A percentile compares a stretch with the other conserved stretches of the same genome.
Conservation (phyloP, 2,329 filamentous ascomycete species). For the Pyricularia sp. region DNA sequence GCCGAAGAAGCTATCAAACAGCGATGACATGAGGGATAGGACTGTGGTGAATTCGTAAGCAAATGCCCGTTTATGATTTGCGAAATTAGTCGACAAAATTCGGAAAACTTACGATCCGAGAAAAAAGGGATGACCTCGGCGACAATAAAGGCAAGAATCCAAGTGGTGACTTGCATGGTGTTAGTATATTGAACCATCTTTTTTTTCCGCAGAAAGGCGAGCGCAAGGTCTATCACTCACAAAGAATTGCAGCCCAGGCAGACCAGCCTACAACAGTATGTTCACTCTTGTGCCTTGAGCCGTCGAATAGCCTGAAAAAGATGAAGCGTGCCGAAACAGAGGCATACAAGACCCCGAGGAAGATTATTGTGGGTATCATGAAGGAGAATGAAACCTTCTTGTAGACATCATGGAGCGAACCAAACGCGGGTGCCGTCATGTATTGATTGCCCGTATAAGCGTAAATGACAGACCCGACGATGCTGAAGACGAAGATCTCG, state of each 20-base stretch:
- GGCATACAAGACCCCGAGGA: constrained; percentile 83
- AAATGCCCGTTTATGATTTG: not conserved
- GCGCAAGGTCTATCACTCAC: constrained; percentile 25
- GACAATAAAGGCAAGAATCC: constrained; percentile 87
- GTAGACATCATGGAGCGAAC: constrained; percentile 67
- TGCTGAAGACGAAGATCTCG: constrained; percentile 76
- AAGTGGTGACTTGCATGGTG: constrained; percentile 46
- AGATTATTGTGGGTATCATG: constrained; percentile 92
- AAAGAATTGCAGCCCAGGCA: constrained; percentile 65
- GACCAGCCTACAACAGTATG: constrained; percentile 78
- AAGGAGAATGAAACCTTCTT: constrained; percentile 89
- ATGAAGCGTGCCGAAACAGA: constrained; percentile 84
- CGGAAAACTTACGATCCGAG: constrained; percentile 48
- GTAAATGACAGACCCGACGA: constrained; percentile 75
- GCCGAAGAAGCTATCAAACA: constrained; percentile 89
- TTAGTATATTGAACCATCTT: not conserved
- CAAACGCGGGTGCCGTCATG: constrained; percentile 80
- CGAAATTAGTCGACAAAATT: too few relatives aligned
- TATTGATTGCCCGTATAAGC: constrained; percentile 86
- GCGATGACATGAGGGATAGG: constrained; percentile 68
- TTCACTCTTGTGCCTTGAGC: constrained; percentile 67
- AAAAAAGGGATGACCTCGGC: constrained; percentile 93
- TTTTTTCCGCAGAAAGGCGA: not conserved
- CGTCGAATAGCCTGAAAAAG: constrained; percentile 81
- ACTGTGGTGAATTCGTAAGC: constrained; percentile 24